Evolutionary conservation across 495 filamentous ascomycete genomes (phyloP).

Genomic region (Penicillium cataractarum): DNA sequence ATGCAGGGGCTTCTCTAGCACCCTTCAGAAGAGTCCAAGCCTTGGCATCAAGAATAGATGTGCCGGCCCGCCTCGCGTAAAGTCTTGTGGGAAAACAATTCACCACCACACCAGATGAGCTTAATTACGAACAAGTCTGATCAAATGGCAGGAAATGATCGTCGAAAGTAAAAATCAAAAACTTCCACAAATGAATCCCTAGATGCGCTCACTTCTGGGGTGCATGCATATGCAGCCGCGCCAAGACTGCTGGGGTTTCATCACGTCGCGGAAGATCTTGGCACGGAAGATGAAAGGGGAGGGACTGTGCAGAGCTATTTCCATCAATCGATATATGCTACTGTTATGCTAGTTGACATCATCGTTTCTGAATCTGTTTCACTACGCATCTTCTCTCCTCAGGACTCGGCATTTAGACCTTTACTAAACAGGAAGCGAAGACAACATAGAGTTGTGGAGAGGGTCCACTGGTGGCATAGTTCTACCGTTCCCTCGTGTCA

Average conservation of each 20-base stretch:
- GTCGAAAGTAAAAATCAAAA: slow-evolving; percentile 7
- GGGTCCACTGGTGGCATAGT: not conserved
- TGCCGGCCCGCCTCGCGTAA: not conserved
- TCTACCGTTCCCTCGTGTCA: not conserved
- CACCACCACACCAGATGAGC: not conserved
- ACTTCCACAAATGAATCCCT: slow-evolving; percentile 16
- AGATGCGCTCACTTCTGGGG: slow-evolving; percentile 1
- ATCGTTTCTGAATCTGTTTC: slow-evolving; percentile 7
- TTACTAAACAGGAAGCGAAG: not conserved
- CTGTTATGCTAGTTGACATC: not conserved
- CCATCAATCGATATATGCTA: slow-evolving; percentile 11
- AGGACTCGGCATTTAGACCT: not conserved
- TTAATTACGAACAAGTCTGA: not conserved
- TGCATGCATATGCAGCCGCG: slow-evolving; percentile 3
- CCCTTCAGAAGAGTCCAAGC: too few relatives aligned
- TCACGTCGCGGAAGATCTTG: slow-evolving; percentile 11
- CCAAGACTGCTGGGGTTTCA: slow-evolving; percentile 17
- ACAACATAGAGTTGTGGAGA: not conserved
- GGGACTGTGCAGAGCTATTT: slow-evolving; percentile 1
- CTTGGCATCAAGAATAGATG: not conserved
- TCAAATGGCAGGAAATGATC: not conserved
- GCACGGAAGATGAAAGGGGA: slow-evolving; percentile 10
- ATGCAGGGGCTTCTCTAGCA: not conserved
- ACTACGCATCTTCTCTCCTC: not conserved
- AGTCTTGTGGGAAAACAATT: slow-evolving; percentile 5